Percentiles rank a stretch among this genome's conserved stretches.
Evolutionary conservation across 2,329 filamentous ascomycete genomes (phyloP).

Genomic region (Aspergillus aculeatinus): DNA sequence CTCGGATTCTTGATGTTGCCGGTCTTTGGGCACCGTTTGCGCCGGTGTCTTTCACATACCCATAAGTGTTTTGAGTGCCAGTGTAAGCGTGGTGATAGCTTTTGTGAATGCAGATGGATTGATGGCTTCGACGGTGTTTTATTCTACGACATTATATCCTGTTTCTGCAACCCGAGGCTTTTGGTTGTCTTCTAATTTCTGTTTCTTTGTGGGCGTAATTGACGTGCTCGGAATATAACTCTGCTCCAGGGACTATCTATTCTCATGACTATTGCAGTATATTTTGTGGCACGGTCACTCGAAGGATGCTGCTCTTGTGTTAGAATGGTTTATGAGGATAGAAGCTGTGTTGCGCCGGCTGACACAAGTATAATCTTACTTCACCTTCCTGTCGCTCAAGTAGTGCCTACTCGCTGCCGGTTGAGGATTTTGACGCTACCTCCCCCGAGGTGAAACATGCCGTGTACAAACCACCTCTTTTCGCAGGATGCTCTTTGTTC

Average conservation of each 20-base stretch:
- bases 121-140: slow-evolving; percentile 13
- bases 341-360: too few species aligned
- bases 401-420: too few species aligned
- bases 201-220: slow-evolving; percentile 3
- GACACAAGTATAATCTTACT: too few species aligned
- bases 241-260: slow-evolving; percentile 9
- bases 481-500: background rate
- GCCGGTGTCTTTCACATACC: slow-evolving; percentile 28
- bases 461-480: background rate
- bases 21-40: slow-evolving; percentile 21
- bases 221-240: slow-evolving; percentile 19
- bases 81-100: slow-evolving; percentile 13
- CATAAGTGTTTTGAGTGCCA: slow-evolving; percentile 29
- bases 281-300: background rate
- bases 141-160: slow-evolving; percentile 13
- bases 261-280: slow-evolving; percentile 14
- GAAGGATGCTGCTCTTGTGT: too few species aligned
- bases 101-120: slow-evolving; percentile 22
- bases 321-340: too few species aligned
- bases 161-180: slow-evolving; percentile 12
- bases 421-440: too few species aligned
- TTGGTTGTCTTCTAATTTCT: slow-evolving; percentile 13
- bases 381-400: too few species aligned
- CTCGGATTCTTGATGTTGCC: slow-evolving; percentile 22
- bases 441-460: background rate